These are phyloP conservation scores for Eragrostis tef DNA, from an alignment of 202 grass and related monocot species.

Conservation along the genomic window DNA sequence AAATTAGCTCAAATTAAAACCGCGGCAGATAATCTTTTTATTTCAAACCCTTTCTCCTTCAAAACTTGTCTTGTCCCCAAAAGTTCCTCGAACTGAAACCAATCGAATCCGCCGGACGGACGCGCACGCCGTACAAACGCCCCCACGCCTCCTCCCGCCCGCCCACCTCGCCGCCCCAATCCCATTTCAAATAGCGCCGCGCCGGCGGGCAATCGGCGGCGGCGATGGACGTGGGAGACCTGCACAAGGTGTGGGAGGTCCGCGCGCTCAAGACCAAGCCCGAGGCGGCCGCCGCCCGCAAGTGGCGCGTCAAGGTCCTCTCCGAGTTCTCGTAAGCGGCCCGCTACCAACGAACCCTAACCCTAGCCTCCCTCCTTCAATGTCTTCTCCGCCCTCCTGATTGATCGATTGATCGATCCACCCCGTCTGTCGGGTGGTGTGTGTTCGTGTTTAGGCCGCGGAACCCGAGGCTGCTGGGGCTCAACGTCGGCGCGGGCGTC, in stretches of 20 bases:
- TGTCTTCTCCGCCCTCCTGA: not conserved
- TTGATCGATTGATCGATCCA: not conserved
- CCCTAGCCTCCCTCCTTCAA: not conserved
- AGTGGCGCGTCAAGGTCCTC: conserved; percentile 90
- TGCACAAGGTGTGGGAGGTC: conserved; percentile 93
- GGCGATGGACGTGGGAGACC: conserved; percentile 75
- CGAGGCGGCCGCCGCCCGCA: conserved; percentile 67
- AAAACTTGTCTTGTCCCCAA: not conserved
- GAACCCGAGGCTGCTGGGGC: conserved; percentile 78
- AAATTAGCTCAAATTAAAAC: not conserved
- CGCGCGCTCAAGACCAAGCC: conserved; percentile 74
- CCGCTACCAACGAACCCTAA: conserved; percentile 25
- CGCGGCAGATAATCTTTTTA: not conserved
- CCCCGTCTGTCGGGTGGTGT: not conserved
- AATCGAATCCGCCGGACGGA: not conserved
- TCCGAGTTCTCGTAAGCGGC: conserved; percentile 81
- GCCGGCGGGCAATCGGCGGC: not conserved
- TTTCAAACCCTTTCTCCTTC: not conserved
- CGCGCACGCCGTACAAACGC: conserved; percentile 2
- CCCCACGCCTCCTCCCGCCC: not conserved
- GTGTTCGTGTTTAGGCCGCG: conserved; percentile 51
- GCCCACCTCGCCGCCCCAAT: not conserved
- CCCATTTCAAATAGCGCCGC: conserved; percentile 36
- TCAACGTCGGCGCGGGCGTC: conserved; percentile 68
- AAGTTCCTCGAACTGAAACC: not conserved